These are phyloP conservation scores for Kernera saxatilis DNA, from an alignment of 345 rosid genomes.

Conservation along the genomic window DNA sequence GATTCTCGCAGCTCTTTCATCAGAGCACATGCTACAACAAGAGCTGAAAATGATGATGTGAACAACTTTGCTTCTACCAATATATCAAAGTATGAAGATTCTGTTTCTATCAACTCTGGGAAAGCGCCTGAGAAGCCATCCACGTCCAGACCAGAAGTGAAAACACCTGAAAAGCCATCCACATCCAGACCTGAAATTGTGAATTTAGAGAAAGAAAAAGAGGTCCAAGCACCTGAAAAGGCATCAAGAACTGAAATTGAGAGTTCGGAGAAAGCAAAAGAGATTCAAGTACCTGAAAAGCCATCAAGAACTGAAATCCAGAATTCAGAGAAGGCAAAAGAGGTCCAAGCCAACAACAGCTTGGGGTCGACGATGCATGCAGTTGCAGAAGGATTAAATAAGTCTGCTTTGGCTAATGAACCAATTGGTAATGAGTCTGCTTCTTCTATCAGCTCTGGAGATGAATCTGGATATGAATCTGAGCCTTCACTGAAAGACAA, in stretches of 20 bases:
- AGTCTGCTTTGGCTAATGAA: conserved; percentile 4
- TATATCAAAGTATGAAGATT: not conserved
- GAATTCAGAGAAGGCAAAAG: conserved; percentile 1
- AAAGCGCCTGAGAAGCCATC: not conserved
- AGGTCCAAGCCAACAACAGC: not conserved
- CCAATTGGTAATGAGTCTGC: not conserved
- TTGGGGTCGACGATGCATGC: not conserved
- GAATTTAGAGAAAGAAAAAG: not conserved
- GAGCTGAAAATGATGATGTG: conserved; percentile 12
- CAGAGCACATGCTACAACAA: not conserved
- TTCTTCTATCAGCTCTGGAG: conserved; percentile 17
- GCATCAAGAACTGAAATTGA: not conserved
- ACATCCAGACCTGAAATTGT: not conserved
- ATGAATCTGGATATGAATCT: conserved; percentile 24
- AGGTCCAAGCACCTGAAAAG: conserved; percentile 1
- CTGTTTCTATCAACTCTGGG: conserved; percentile 15
- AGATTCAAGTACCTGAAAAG: not conserved
- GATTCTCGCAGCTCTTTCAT: not conserved
- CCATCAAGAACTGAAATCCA: not conserved
- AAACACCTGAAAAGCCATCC: not conserved
- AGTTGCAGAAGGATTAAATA: not conserved
- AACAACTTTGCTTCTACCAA: conserved; percentile 7
- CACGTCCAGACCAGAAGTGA: conserved; percentile 12
- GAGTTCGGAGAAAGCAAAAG: not conserved
- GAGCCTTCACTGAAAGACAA: conserved; percentile 16